phyloP scores from a whole-genome alignment of 345 rosid genomes.

The Brassica rapa region DNA sequence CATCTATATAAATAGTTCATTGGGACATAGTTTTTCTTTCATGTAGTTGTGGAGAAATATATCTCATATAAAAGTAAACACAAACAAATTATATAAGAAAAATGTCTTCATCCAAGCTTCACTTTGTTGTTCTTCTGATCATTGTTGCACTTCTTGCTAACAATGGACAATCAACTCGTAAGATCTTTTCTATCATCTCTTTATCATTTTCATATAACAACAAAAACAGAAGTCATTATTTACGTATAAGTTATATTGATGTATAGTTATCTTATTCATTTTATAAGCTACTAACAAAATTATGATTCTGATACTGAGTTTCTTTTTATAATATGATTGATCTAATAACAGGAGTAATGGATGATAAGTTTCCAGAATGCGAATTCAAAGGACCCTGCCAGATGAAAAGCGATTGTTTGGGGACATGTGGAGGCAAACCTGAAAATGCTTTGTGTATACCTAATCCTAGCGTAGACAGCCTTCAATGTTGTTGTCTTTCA shows the following conservation, averaged over 20 bases:
- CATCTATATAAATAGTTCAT: slow-evolving; percentile 7
- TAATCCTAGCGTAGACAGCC: slow-evolving; percentile 18
- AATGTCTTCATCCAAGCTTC: slow-evolving; percentile 26
- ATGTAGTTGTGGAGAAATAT: not conserved
- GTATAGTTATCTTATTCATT: not conserved
- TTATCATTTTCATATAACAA: not conserved
- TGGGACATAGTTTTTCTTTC: not conserved
- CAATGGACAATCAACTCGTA: slow-evolving; percentile 18
- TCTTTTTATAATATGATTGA: not conserved
- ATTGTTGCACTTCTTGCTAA: slow-evolving; percentile 29
- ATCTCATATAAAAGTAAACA: not conserved
- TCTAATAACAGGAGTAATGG: slow-evolving; percentile 11
- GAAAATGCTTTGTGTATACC: slow-evolving; percentile 24
- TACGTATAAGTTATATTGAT: not conserved
- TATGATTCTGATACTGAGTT: too few species aligned
- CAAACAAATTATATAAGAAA: not conserved
- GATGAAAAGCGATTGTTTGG: slow-evolving; percentile 14
- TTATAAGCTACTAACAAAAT: not conserved
- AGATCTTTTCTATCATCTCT: not conserved
- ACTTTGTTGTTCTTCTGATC: slow-evolving; percentile 23
- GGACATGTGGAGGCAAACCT: slow-evolving; percentile 30
- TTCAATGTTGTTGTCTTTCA: slow-evolving; percentile 35
- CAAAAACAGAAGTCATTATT: not conserved
- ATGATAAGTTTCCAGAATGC: slow-evolving; percentile 22
- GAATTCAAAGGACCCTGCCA: slow-evolving; percentile 33